Base-by-base conservation (phyloP, 2,329 filamentous ascomycete genomes). In the Intubia oerlemansii region DNA sequence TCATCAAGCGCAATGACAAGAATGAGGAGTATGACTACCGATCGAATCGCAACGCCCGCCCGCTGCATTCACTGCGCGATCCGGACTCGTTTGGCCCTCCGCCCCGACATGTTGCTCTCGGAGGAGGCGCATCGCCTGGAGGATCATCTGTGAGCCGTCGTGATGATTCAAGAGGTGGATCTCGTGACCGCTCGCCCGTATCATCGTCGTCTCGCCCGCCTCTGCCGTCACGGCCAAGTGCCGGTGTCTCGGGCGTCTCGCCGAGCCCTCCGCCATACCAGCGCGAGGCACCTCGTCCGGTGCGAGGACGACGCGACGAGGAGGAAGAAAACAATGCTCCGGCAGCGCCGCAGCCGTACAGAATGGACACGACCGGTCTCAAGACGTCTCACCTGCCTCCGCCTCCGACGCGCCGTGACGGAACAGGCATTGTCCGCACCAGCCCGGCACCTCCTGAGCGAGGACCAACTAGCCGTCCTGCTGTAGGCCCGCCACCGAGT, bases 11-110 rank as follows among this genome's bases (percentile, higher is more conserved):
- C n/a, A 50, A 52, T 18, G 42, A 45, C 17, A 41, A 44, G 11
- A 41, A 42, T 21, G 36, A 41, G 10, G 38, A 43, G 2, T 33
- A 39, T 17, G 40, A 46, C 11, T 36, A 38, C 10, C 34, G 40
- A 14, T 39, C 48, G 31, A 30, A 11, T 14, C 54, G 57, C 38
- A 47, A 51, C 25, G 51, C 63, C 18, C 57, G 59, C 11, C 81
- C 82, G 2, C 52, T 90, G 24, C 58, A 68, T 7, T 59, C 66
- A 4, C 59, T 92, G 17, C 71, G 68, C 44, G 81, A 92, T 44
- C 82, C 80, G 1, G 48, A 66, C 1, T 64, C 68, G 11, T 92
- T 91, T 45, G 80, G 66, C 3, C 79, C 81, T 15, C 82, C 82
- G 16, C 82, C 82, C 1, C 84, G 67, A 41, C 75, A 65, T 35